Evolutionary conservation across 192 early-diverging fungal genomes (phyloP).

Genomic region (Funneliformis geosporum): DNA sequence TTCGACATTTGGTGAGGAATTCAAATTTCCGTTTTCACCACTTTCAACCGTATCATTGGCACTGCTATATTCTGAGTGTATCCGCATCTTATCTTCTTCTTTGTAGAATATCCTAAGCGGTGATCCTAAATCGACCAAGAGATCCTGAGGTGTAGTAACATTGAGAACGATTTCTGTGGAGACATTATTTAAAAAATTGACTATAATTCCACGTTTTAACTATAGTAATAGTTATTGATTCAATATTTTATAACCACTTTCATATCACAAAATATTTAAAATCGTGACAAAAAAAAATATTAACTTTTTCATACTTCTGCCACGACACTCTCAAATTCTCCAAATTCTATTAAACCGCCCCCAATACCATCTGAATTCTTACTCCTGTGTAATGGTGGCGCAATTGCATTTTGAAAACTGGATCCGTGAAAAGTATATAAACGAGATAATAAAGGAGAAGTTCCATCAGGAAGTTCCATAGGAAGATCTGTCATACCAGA

Average conservation of each 20-base stretch:
- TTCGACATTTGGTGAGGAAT: not conserved
- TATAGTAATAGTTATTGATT: not conserved
- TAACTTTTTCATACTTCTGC: slow-evolving; percentile 46
- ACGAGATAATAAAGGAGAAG: slow-evolving; percentile 65
- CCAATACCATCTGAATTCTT: slow-evolving; percentile 37
- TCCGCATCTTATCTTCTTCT: slow-evolving; percentile 73
- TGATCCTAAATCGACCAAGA: slow-evolving; percentile 68
- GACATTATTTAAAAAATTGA: slow-evolving; percentile 22
- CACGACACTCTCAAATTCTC: slow-evolving; percentile 51
- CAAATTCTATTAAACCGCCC: slow-evolving; percentile 41
- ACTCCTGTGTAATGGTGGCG: slow-evolving; percentile 44
- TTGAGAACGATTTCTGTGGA: slow-evolving; percentile 44
- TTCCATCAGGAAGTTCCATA: slow-evolving; percentile 72
- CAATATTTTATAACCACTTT: not conserved
- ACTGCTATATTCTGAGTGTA: slow-evolving; percentile 53
- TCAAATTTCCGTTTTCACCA: not conserved
- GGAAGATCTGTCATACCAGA: slow-evolving; percentile 62
- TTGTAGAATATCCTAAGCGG: slow-evolving; percentile 65
- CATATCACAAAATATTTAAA: not conserved
- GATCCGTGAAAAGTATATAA: slow-evolving; percentile 63
- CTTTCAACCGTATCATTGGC: slow-evolving; percentile 31
- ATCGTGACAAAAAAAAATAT: not conserved
- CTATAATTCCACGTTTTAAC: slow-evolving; percentile 23
- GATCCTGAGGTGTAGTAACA: slow-evolving; percentile 66
- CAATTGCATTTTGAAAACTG: slow-evolving; percentile 50